Conservation (phyloP, 305 asterid genomes). For the Solanum hybrid region DNA sequence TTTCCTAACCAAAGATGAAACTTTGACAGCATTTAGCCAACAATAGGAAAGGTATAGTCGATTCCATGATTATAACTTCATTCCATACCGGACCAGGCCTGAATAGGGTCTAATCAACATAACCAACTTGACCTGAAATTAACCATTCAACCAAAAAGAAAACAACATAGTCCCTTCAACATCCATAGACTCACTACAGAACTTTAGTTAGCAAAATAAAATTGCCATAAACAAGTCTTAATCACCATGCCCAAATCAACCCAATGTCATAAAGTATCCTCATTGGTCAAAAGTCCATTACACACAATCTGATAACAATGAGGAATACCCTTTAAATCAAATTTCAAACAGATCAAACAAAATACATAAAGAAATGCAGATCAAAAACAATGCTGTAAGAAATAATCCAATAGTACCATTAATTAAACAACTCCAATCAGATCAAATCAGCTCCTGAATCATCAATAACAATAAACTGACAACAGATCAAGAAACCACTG, state of each 20-base stretch:
- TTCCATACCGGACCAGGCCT: not conserved
- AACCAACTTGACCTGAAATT: not conserved
- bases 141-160: not conserved
- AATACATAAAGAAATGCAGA: not conserved
- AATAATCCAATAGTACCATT: constrained; percentile 11
- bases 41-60: not conserved
- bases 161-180: not conserved
- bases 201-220: not conserved
- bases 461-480: not conserved
- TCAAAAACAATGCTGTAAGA: not conserved
- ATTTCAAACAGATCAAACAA: not conserved
- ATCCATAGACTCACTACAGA: not conserved
- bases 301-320: not conserved
- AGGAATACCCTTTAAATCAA: not conserved
- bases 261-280: not conserved
- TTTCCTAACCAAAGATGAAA: not conserved
- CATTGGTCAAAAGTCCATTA: not conserved
- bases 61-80: not conserved
- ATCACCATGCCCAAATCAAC: not conserved
- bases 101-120: not conserved
- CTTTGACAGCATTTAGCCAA: not conserved
- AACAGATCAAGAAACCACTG: not conserved
- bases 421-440: constrained; percentile 9
- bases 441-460: not conserved
- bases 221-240: not conserved